Base-by-base conservation (phyloP, 2,329 filamentous ascomycete genomes). In the Trichoderma pleuroti region DNA sequence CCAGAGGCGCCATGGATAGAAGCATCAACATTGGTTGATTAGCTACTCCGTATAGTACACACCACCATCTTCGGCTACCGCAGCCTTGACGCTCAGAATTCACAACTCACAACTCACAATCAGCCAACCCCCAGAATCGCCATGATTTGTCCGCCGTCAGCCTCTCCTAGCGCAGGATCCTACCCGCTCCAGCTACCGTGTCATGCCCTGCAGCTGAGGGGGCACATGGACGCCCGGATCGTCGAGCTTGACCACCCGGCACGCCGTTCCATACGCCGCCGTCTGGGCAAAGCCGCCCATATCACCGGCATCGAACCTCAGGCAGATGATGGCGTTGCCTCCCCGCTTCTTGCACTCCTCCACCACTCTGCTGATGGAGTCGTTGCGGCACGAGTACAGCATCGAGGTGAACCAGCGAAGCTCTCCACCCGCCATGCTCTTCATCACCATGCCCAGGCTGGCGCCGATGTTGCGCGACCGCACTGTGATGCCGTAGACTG, bases 211-310 rank as follows among this genome's bases (percentile, higher is more conserved):
- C 24, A 80, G 74, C 73, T 80, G 78, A 2, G 77, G 72, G 32
- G 76, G 76, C 52, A 75, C 73, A 4, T 74, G 72, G 34, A 72
- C 70, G 21, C 28, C 71, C 4, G 46, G 21, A 24, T 77, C 80
- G 14, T 87, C 84, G 69, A 88, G 77, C 80, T 86, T 88, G 79
- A 89, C 86, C 30, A 89, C 82, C 14, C 87, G 74, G 64, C 84
- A 86, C 3, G 87, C 88, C 4, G 87, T 90, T 3, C 88, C 87
- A 75, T 89, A 90, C 0, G 87, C 87, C 72, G 86, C 87, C 52
- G 87, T 85, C 79, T 89, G 87, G 3, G 86, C 85, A 74, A 86
- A 89, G 2, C 84, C 83, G 32, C 82, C 85, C 73, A 88, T 78
- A 72, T 87, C 86, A 5, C 83, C 83, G 2, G 85, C 82, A 75